Percentiles rank a stretch among this genome's conserved stretches.
These are phyloP conservation scores for Pyrenochaeta sp. DNA, from an alignment of 2,329 filamentous ascomycete species.

Conservation along the genomic window DNA sequence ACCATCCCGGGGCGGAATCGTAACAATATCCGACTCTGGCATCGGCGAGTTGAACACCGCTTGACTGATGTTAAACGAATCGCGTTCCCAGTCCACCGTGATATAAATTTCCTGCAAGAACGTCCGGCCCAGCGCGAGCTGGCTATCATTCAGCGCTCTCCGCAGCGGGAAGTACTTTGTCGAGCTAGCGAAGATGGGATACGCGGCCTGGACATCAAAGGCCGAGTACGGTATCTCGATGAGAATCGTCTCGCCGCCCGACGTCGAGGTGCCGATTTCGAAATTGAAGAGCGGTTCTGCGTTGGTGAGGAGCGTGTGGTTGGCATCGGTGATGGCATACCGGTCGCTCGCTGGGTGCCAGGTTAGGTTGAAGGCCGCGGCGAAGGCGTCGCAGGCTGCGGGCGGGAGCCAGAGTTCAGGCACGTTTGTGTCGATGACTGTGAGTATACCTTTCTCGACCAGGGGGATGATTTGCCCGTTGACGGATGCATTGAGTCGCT, in stretches of 20 bases:
- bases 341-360: constrained; percentile 34
- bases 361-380: not conserved
- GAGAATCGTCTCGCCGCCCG: constrained; percentile 34
- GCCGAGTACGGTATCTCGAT: constrained; percentile 54
- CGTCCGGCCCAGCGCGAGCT: constrained; percentile 68
- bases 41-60: constrained; percentile 26
- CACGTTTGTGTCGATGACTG: too few species aligned
- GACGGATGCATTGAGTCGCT: too few species aligned
- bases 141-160: constrained; percentile 59
- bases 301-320: constrained; percentile 29
- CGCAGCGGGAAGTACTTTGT: constrained; percentile 72
- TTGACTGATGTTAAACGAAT: constrained; percentile 53
- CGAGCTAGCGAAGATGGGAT: constrained; percentile 65
- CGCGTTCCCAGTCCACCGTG: constrained; percentile 52
- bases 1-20: constrained; percentile 24
- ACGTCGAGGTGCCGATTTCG: constrained; percentile 4
- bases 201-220: constrained; percentile 53
- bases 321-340: constrained; percentile 39
- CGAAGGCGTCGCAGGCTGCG: constrained; percentile 3
- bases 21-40: constrained; percentile 24
- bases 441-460: too few species aligned
- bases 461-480: too few species aligned
- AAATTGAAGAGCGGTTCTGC: constrained; percentile 42
- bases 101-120: constrained; percentile 71
- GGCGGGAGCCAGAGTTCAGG: too few species aligned